A percentile compares a stretch with the other conserved stretches of the same genome.
Conservation (phyloP, 2,329 filamentous ascomycete species). For the Penicillium sp. region DNA sequence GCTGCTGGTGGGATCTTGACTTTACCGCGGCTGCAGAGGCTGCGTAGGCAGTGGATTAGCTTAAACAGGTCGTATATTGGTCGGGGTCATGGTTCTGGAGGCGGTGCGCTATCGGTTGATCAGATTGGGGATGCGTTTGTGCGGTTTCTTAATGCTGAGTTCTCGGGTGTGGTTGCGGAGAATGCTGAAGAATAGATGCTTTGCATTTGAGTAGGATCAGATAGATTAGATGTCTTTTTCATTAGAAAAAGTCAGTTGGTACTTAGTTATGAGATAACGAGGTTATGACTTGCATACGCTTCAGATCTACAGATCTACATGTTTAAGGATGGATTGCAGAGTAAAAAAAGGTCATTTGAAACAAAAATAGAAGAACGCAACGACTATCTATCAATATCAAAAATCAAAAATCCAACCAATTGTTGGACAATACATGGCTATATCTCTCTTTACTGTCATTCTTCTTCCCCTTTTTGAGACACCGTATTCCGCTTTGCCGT, state of each 20-base stretch:
- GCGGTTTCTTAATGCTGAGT: slow-evolving; percentile 47
- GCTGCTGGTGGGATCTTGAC: slow-evolving; percentile 43
- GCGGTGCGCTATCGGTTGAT: slow-evolving; percentile 34
- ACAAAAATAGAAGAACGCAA: not conserved
- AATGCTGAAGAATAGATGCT: slow-evolving; percentile 5
- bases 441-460: slow-evolving; percentile 2
- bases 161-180: slow-evolving; percentile 33
- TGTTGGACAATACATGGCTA: slow-evolving; percentile 1
- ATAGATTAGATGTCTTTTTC: slow-evolving; percentile 2
- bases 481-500: slow-evolving; percentile 3
- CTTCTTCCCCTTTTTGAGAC: slow-evolving; percentile 10
- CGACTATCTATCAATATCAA: slow-evolving; percentile 4
- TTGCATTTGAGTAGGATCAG: not conserved
- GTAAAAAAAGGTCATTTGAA: not conserved
- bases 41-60: slow-evolving; percentile 49
- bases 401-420: slow-evolving; percentile 5
- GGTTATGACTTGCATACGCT: slow-evolving; percentile 3
- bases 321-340: not conserved
- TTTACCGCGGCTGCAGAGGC: slow-evolving; percentile 44
- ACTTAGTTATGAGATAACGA: slow-evolving; percentile 8
- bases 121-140: slow-evolving; percentile 48
- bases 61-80: slow-evolving; percentile 45
- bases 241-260: not conserved
- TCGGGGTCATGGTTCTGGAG: slow-evolving; percentile 36
- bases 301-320: not conserved